A percentile compares a stretch with the other conserved stretches of the same genome.
Conservation (phyloP, 805 yeast species). For the Wickerhamomyces bisporus region DNA sequence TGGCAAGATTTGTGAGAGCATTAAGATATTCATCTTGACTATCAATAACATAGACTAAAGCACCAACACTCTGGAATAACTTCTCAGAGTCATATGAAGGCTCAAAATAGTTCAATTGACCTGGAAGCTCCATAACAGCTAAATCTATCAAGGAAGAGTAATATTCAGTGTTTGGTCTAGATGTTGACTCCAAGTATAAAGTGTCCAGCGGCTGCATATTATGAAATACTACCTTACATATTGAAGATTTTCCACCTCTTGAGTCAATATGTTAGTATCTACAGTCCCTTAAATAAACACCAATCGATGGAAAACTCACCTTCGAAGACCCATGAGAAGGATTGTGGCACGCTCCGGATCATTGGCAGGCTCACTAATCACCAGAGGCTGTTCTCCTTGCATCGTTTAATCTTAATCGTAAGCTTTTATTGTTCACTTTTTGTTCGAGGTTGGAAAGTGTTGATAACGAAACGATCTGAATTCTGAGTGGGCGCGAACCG, state of each 20-base stretch:
- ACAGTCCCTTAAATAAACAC: no score
- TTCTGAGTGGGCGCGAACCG: no score
- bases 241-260: constrained; percentile 86
- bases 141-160: constrained; percentile 80
- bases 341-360: constrained; percentile 70
- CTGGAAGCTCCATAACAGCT: constrained; percentile 91
- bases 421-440: no score
- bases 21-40: constrained; percentile 92
- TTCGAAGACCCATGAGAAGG: constrained; percentile 79
- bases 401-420: not conserved
- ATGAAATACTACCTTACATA: constrained; percentile 92
- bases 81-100: constrained; percentile 76
- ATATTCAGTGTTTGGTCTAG: constrained; percentile 81
- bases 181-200: constrained; percentile 80
- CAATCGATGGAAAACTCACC: no score
- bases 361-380: constrained; percentile 25
- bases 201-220: constrained; percentile 96
- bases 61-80: constrained; percentile 77
- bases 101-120: constrained; percentile 85
- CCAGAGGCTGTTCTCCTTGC: constrained; percentile 3
- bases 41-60: constrained; percentile 91
- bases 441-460: no score
- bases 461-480: no score
- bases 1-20: constrained; percentile 83
- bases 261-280: not conserved